Evolutionary conservation across 2,329 filamentous ascomycete species (phyloP), one percentile per base, ranked within the genome.

Genomic region (Apiospora koreana): DNA sequence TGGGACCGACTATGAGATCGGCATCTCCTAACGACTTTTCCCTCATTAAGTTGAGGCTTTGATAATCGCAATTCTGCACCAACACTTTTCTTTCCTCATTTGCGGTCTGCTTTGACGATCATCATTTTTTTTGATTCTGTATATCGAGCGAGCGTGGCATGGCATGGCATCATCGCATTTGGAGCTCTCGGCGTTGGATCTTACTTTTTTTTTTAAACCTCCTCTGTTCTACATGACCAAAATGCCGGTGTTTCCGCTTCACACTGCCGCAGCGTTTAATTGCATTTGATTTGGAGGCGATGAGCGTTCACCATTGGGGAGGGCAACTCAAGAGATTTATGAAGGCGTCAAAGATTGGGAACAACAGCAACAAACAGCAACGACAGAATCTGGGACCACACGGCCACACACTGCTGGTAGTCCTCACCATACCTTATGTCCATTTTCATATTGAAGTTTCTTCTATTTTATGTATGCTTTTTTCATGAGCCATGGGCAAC

Each of bases 61-160:
- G 66, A 35, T n/a, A 43, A 46, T 66, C n/a, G 25, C 42, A 10
- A 28, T 38, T 28, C 66, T 42, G 10, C n/a, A 23, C n/a, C 42
- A 18, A 42, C 43, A 54, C 46, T 38, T 48, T 38, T 23, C 14
- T 66, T 41, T 68, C 50, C 45, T 35, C 31, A n/a, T 62, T 62
- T 62, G 54, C 38, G 31, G 64, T 66, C 64, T 35, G 38, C 41
- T 43, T 66, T 45, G 64, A 43, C 10, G 64, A 45, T 45, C 21
- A 42, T 43, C 16, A 31, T 66, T 66, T 18, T 66, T 18, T 66
- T 66, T 46, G 58, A 50, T 68, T 79, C 76, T 81, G 78, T 81
- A 81, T 78, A 81, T 78, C 77, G 76, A 81, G 77, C 79, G 79
- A 79, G 79, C 77, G 81, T 77, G 75, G 75, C 65, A 67, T 35